Evolutionary conservation across 495 filamentous ascomycete genomes (phyloP).

Genomic region (Penicillium fimorum): DNA sequence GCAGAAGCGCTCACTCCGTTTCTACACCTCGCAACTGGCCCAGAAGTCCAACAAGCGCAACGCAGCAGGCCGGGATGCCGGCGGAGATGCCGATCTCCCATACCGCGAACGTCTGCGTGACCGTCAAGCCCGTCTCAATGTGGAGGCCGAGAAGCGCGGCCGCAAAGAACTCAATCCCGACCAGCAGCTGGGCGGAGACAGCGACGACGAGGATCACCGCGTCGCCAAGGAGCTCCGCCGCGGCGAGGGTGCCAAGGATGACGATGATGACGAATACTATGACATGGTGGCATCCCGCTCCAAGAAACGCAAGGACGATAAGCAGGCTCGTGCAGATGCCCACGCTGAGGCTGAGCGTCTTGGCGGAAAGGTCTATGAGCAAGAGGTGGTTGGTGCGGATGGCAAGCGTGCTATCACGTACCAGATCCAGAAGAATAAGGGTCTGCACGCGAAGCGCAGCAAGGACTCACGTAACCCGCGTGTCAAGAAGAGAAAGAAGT

Average conservation of each 20-base stretch:
- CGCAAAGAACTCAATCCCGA: constrained; percentile 59
- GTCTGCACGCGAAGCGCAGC: constrained; percentile 79
- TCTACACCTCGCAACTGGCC: constrained; percentile 94
- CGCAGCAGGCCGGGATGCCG: constrained; percentile 76
- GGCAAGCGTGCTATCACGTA: constrained; percentile 90
- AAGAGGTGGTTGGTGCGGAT: constrained; percentile 63
- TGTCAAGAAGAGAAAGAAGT: constrained; percentile 97
- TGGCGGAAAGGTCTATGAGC: constrained; percentile 54
- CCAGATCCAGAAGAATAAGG: constrained; percentile 96
- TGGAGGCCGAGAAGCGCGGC: constrained; percentile 81
- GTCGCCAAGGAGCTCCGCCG: constrained; percentile 44
- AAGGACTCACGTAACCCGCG: constrained; percentile 92
- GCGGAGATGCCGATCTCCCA: constrained; percentile 90
- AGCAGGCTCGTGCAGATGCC: constrained; percentile 60
- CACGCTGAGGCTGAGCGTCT: constrained; percentile 51
- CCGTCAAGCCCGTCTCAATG: constrained; percentile 77
- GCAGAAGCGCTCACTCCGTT: constrained; percentile 84
- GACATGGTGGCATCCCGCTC: constrained; percentile 72
- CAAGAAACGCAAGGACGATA: constrained; percentile 69
- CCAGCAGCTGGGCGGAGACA: constrained; percentile 64
- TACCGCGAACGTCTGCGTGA: constrained; percentile 85
- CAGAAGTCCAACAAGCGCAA: constrained; percentile 87
- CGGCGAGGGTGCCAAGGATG: constrained; percentile 33
- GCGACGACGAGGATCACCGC: constrained; percentile 53
- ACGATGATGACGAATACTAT: constrained; percentile 79